Conservation (phyloP, 2,329 filamentous ascomycete species). For the Fusarium sp. region DNA sequence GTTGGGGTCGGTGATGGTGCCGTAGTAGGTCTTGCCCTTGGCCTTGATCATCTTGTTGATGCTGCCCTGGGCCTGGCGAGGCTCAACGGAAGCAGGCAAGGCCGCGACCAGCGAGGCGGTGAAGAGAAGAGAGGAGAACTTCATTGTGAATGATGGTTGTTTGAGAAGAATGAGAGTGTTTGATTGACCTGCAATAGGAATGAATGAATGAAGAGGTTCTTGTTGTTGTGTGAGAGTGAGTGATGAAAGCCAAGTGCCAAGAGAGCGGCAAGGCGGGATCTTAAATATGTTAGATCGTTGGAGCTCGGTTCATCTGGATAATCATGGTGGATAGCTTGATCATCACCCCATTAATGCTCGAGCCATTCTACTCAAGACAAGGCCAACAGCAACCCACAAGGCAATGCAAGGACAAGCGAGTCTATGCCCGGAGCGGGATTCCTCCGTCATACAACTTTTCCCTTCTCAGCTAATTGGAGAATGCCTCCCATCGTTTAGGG, state of each 20-base stretch:
- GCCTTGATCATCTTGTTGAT: constrained; percentile 58
- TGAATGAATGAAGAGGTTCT: constrained; percentile 8
- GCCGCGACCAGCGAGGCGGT: constrained; percentile 32
- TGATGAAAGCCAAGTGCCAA: constrained; percentile 22
- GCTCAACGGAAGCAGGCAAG: constrained; percentile 22
- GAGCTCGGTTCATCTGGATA: background rate
- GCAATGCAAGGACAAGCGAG: background rate
- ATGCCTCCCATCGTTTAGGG: background rate
- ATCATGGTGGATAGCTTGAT: background rate
- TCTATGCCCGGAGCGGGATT: background rate
- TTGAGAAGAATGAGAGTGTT: background rate
- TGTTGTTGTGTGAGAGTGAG: constrained; percentile 8
- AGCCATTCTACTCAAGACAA: background rate
- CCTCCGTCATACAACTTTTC: background rate
- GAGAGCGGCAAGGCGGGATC: background rate
- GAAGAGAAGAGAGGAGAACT: constrained; percentile 26
- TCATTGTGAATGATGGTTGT: constrained; percentile 13
- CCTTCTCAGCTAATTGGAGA: background rate
- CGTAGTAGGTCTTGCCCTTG: constrained; percentile 73
- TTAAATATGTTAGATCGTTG: constrained; percentile 13
- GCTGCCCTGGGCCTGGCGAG: constrained; percentile 16
- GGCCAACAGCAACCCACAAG: background rate
- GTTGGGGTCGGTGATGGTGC: constrained; percentile 67
- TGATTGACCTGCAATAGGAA: constrained; percentile 22
- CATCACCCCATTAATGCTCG: background rate